These are phyloP conservation scores for Ceratobasidium sp. DNA, from an alignment of 1,284 basidiomycete species.

Conservation along the genomic window DNA sequence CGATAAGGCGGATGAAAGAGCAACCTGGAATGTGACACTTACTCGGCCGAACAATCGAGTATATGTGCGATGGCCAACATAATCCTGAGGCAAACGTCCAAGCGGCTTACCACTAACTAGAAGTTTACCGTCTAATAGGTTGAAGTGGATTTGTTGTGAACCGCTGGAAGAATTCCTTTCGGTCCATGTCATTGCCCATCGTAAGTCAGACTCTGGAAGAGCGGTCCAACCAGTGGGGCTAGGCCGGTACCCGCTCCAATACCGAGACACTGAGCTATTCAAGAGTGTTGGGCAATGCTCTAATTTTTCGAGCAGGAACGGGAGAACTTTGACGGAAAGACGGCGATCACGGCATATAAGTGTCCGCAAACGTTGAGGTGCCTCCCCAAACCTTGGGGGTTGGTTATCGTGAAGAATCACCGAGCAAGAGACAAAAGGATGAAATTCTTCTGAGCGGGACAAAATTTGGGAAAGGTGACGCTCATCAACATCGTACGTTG, in stretches of 20 bases:
- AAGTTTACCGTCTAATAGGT: conserved; percentile 33
- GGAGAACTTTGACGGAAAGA: background rate
- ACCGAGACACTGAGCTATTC: background rate
- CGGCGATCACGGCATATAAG: conserved; percentile 32
- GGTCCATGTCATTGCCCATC: conserved; percentile 35
- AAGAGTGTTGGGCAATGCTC: background rate
- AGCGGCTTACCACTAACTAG: conserved; percentile 41
- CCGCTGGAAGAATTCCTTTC: background rate
- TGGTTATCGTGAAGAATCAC: conserved; percentile 36
- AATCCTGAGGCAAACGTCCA: conserved; percentile 36
- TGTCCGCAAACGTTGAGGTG: background rate
- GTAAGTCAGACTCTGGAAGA: background rate
- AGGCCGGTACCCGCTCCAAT: background rate
- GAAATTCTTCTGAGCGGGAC: conserved; percentile 6
- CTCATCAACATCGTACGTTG: conserved; percentile 41
- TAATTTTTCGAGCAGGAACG: background rate
- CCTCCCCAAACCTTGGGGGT: conserved; percentile 4
- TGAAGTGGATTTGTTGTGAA: conserved; percentile 37
- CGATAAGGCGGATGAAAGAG: background rate
- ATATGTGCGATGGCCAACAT: conserved; percentile 39
- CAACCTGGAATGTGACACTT: background rate
- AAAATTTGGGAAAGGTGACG: conserved; percentile 5
- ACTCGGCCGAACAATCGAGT: conserved; percentile 40
- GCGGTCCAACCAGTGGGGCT: background rate
- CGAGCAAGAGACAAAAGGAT: conserved; percentile 39